phyloP scores from a whole-genome alignment of 257 asterid species.

The Hygrophila difformis region DNA sequence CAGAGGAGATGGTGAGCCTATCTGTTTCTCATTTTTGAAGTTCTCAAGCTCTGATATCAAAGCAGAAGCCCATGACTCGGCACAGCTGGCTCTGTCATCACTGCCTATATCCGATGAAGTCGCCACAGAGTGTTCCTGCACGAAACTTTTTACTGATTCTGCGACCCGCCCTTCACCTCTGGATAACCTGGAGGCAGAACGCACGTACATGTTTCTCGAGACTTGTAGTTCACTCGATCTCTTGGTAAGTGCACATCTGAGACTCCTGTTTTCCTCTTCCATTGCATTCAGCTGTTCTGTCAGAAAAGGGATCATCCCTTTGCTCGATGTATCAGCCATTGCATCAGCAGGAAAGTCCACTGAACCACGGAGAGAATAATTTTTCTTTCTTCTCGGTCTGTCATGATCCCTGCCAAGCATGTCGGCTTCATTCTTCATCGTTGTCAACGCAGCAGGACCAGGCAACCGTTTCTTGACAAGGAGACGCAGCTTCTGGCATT shows the following conservation, averaged over 20 bases:
- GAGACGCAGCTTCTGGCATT: constrained; percentile 67
- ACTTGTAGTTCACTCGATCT: constrained; percentile 26
- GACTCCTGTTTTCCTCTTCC: constrained; percentile 60
- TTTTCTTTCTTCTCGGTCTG: constrained; percentile 38
- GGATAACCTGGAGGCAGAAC: constrained; percentile 23
- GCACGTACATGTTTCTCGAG: constrained; percentile 16
- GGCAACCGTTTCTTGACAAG: constrained; percentile 69
- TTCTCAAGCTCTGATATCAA: constrained; percentile 56
- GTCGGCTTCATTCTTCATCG: constrained; percentile 66
- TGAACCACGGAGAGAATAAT: constrained; percentile 28
- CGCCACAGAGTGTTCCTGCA: constrained; percentile 26
- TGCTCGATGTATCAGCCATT: constrained; percentile 27
- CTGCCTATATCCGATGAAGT: constrained; percentile 53
- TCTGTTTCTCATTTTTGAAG: constrained; percentile 35
- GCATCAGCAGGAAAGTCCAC: constrained; percentile 28
- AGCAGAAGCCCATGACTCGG: constrained; percentile 66
- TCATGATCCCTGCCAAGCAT: constrained; percentile 38
- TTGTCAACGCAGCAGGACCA: constrained; percentile 60
- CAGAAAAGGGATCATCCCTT: constrained; percentile 28
- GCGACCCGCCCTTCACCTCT: constrained; percentile 13
- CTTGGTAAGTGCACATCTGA: constrained; percentile 32
- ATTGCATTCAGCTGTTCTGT: constrained; percentile 39
- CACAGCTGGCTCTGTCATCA: constrained; percentile 59
- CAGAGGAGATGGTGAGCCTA: constrained; percentile 23
- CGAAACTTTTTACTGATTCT: constrained; percentile 22